phyloP scores from a whole-genome alignment of 2,329 filamentous ascomycete genomes.

The Phaeosphaeria sp. region DNA sequence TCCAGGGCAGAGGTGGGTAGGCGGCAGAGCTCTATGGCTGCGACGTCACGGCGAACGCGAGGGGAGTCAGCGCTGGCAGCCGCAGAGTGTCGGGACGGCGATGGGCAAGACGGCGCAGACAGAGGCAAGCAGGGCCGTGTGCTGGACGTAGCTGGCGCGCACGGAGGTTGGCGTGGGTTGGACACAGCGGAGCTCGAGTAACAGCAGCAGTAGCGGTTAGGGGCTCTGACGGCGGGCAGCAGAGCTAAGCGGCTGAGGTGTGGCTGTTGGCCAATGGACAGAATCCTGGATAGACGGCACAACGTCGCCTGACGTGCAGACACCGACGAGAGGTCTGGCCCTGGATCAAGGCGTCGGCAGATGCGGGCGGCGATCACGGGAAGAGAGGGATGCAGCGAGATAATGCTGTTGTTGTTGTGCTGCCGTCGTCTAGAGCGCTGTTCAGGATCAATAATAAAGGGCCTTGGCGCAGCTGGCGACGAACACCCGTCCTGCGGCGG shows the following conservation, averaged over 20 bases:
- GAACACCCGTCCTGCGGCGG: slow-evolving; percentile 21
- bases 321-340: slow-evolving; percentile 8
- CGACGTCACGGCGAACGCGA: slow-evolving; percentile 20
- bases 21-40: slow-evolving; percentile 32
- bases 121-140: slow-evolving; percentile 3
- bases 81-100: slow-evolving; percentile 9
- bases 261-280: slow-evolving; percentile 33
- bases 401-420: slow-evolving; percentile 7
- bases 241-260: slow-evolving; percentile 26
- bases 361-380: slow-evolving; percentile 17
- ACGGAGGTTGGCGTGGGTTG: slow-evolving; percentile 20
- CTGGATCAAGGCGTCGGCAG: slow-evolving; percentile 8
- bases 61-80: slow-evolving; percentile 11
- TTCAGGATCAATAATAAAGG: slow-evolving; percentile 28
- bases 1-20: slow-evolving; percentile 30
- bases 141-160: slow-evolving; percentile 16
- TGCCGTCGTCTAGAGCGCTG: slow-evolving; percentile 10
- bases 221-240: slow-evolving; percentile 27
- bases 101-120: neutral
- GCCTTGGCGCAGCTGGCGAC: slow-evolving; percentile 26
- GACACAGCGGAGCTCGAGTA: slow-evolving; percentile 22
- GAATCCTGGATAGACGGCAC: slow-evolving; percentile 27
- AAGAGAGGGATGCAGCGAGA: slow-evolving; percentile 1
- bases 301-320: slow-evolving; percentile 34
- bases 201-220: slow-evolving; percentile 23